Base-by-base conservation (phyloP, 805 yeast species). In the Metschnikowia kunwiensis region DNA sequence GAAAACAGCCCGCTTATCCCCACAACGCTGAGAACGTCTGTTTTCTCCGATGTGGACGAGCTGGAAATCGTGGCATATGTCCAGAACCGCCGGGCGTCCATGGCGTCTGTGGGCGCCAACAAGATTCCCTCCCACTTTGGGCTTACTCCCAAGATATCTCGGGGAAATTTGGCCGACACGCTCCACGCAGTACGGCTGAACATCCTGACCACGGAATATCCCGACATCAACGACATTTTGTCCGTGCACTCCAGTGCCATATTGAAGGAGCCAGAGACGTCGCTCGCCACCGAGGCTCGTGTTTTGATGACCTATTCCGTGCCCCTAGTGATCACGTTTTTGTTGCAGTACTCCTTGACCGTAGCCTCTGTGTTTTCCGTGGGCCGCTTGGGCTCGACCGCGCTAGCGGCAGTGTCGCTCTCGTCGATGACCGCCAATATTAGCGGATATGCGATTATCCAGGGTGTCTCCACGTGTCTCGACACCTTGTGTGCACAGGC, bases 401-500 rank as follows among this genome's bases (percentile, higher is more conserved):
- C 82, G 47, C 65, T 84, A 32, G 91, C 88, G 11, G 91, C 87
- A 21, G 83, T 82, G 5, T 77, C 87, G 11, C 61, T 84, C 32
- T 82, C 85, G 12, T 74, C 84, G 14, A 82, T 83, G 87, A 80
- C 88, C 4, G 84, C 86, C 6, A 83, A 82, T 53, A 82, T 84
- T 36, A 72, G 83, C 3, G 89, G 86, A 1, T 75, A 82, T 43
- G 84, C 87, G 24, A 72, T 82, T 8, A 79, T 84, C 46, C 84
- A 82, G 48, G 93, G 91, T 9, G 72, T 82, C 2, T 78, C 87
- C n/a, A 82, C 93, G 0, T 78, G 87, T 39, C 67, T 84, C 36
- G 91, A 83, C 51, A 84, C 91, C 0, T 67, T 84, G 23, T 77
- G 89, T 55, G 83, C 89, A 2, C 91, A 84, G 57, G 82, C 89